phyloP scores from a whole-genome alignment of 352 stramenopile genomes.

The Blastocystis sp. region DNA sequence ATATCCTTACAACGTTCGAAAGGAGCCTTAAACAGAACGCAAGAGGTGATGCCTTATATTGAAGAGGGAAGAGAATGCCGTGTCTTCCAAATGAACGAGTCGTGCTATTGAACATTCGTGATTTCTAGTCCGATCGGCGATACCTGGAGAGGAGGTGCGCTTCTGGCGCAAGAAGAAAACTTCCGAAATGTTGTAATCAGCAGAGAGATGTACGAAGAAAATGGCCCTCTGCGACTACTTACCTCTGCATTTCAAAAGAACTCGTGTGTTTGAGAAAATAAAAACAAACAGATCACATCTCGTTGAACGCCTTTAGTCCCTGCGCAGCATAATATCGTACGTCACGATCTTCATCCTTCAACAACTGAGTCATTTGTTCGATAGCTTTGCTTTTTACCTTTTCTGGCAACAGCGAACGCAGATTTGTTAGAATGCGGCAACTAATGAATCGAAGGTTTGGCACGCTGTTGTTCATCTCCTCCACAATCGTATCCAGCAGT shows the following conservation, averaged over 20 bases:
- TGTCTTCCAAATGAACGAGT: neutral
- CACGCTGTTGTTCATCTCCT: slow-evolving; percentile 2
- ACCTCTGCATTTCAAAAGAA: neutral
- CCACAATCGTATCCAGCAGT: slow-evolving; percentile 7
- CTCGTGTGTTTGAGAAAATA: slow-evolving; percentile 12
- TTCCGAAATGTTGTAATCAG: neutral
- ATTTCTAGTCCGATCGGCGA: neutral
- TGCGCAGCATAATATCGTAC: slow-evolving; percentile 5
- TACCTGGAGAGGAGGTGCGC: slow-evolving; percentile 13
- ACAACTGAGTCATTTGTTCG: slow-evolving; percentile 6
- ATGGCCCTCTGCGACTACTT: neutral
- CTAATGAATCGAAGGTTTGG: slow-evolving; percentile 50
- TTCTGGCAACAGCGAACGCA: neutral
- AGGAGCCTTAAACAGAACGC: neutral
- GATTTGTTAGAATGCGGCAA: slow-evolving; percentile 16
- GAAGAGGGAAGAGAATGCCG: neutral
- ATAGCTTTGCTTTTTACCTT: neutral
- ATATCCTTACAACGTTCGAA: neutral
- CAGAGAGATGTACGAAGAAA: slow-evolving; percentile 33
- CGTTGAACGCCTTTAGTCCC: neutral
- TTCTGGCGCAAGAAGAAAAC: neutral
- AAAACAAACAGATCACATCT: neutral
- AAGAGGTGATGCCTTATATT: neutral
- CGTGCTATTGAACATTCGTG: neutral
- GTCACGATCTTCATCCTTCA: slow-evolving; percentile 40